phyloP scores from a whole-genome alignment of 2,329 filamentous ascomycete genomes.

The Uncinocarpus reesii region DNA sequence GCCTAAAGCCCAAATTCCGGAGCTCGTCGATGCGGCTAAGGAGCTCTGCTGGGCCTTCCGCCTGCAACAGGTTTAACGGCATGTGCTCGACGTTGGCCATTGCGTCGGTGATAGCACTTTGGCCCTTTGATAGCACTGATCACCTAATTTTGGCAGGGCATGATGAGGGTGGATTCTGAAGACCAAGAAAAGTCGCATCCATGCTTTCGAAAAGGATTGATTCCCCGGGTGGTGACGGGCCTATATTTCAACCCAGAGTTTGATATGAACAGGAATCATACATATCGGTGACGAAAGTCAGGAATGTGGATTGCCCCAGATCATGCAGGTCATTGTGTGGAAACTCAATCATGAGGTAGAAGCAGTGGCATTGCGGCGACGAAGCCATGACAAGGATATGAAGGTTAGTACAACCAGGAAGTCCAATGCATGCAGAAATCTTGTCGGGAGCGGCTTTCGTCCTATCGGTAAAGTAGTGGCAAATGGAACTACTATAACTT shows the following conservation, averaged over 20 bases:
- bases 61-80: conserved; percentile 13
- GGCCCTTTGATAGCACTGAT: not conserved
- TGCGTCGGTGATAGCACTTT: not conserved
- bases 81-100: not conserved
- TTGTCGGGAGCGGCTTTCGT: no score
- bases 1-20: conserved; percentile 16
- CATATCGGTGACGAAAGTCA: not conserved
- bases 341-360: no score
- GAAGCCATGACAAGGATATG: no score
- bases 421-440: no score
- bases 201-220: not conserved
- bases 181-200: no score
- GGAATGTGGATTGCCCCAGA: not conserved
- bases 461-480: no score
- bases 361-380: no score
- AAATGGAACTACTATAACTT: not conserved
- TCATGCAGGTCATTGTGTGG: not conserved
- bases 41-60: conserved; percentile 15
- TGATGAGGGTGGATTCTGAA: no score
- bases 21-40: conserved; percentile 19
- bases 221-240: not conserved
- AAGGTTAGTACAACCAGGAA: no score
- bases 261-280: not conserved
- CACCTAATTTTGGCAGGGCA: not conserved
- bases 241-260: not conserved